These are phyloP conservation scores for Articulospora tetracladia DNA, from an alignment of 495 filamentous ascomycete species.

Conservation along the genomic window DNA sequence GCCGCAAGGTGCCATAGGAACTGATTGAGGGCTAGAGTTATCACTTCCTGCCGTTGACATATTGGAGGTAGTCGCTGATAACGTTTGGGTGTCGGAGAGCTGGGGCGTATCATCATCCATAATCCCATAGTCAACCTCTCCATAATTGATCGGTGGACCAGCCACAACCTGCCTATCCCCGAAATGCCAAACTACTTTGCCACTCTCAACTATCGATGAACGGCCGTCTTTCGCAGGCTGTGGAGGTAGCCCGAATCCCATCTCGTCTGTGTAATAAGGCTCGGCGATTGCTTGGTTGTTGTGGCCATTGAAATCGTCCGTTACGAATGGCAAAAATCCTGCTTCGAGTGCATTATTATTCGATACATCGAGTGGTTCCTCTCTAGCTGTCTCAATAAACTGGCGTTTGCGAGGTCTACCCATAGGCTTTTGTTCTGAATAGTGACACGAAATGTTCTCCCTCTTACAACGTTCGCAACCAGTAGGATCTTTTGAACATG, in stretches of 20 bases:
- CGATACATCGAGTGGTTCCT: conserved; percentile 6
- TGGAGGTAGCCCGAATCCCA: conserved; percentile 2
- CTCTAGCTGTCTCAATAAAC: conserved; percentile 30
- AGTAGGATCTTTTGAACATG: conserved; percentile 52
- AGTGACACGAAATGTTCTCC: conserved; percentile 51
- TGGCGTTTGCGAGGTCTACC: conserved; percentile 55
- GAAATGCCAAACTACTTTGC: conserved; percentile 13
- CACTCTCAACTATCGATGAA: conserved; percentile 12
- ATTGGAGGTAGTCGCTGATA: conserved; percentile 19
- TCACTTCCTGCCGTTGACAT: conserved; percentile 24
- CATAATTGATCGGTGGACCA: conserved; percentile 21
- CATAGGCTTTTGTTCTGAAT: conserved; percentile 60
- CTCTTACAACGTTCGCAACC: conserved; percentile 53
- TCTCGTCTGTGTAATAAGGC: conserved; percentile 25
- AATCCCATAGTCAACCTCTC: conserved; percentile 23
- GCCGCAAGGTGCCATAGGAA: conserved; percentile 5
- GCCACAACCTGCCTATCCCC: conserved; percentile 10
- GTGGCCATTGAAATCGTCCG: conserved; percentile 8
- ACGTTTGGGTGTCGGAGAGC: conserved; percentile 18
- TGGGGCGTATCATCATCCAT: background rate
- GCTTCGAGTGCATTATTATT: background rate
- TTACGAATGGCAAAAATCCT: conserved; percentile 5
- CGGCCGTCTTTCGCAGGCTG: conserved; percentile 24
- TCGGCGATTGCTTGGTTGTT: conserved; percentile 6
- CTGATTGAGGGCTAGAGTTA: conserved; percentile 6